phyloP scores from a whole-genome alignment of 2,329 filamentous ascomycete species.

The Monilinia aucupariae region DNA sequence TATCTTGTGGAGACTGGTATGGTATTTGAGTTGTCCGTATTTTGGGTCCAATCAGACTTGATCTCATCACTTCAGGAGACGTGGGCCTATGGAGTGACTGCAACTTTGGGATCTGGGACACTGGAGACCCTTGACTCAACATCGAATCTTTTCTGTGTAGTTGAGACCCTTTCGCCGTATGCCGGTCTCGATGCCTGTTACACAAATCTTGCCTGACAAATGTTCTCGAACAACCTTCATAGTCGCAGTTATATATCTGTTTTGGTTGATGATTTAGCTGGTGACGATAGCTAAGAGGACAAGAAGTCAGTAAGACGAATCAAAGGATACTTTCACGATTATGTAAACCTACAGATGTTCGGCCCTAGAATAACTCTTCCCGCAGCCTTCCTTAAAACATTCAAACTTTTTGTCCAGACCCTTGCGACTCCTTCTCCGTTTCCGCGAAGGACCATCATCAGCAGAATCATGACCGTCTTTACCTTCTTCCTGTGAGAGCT shows the following conservation, averaged over 20 bases:
- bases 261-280: slow-evolving; percentile 95
- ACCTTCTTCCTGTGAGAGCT: slow-evolving; percentile 27
- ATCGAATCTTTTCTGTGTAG: slow-evolving; percentile 68
- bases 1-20: slow-evolving; percentile 34
- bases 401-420: slow-evolving; percentile 76
- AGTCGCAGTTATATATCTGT: slow-evolving; percentile 90
- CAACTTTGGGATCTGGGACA: slow-evolving; percentile 25
- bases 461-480: slow-evolving; percentile 33
- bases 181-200: slow-evolving; percentile 75
- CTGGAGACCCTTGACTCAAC: slow-evolving; percentile 42
- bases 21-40: slow-evolving; percentile 29
- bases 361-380: slow-evolving; percentile 92
- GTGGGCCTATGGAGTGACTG: slow-evolving; percentile 27
- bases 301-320: slow-evolving; percentile 16
- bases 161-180: slow-evolving; percentile 73
- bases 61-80: slow-evolving; percentile 33
- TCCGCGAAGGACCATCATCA: slow-evolving; percentile 36
- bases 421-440: slow-evolving; percentile 68
- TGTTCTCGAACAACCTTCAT: slow-evolving; percentile 79
- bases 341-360: slow-evolving; percentile 71
- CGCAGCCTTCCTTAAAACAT: slow-evolving; percentile 80
- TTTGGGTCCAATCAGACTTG: slow-evolving; percentile 27
- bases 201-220: slow-evolving; percentile 94
- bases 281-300: slow-evolving; percentile 62
- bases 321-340: background rate